Base-by-base conservation (phyloP, 345 rosid genomes). In the Durio zibethinus region DNA sequence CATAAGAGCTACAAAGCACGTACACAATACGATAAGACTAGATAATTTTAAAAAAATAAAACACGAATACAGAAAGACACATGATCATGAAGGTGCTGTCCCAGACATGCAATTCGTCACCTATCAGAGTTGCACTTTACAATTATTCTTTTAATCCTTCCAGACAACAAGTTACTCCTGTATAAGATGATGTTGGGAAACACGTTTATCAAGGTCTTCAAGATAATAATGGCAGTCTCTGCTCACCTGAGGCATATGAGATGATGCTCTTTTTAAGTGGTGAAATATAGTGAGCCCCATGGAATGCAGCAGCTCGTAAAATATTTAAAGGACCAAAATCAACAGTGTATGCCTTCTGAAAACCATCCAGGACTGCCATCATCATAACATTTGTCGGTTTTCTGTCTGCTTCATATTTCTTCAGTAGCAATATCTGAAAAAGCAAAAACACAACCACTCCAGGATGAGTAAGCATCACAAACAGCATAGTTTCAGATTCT, bases 351-450 rank as follows among this genome's bases (percentile, higher is more conserved):
- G 90, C 89, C 88, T 91, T 96, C 86, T 96, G 99, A 79, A 92
- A 85, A 21, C 97, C 97, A 60, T 95, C 99, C 63, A 95, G 86
- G 25, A 92, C 83, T 4, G 93, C 97, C 94, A 95, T 92, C 99
- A 95, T 96, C 33, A 87, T 78, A 7, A 91, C 43, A 69, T 94
- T 93, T 62, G 91, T 88, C 23, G 93, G 90, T 78, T 91, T 94
- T 79, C 98, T 90, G 76, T 91, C 95, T 0, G 92, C 88, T 80
- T 93, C 97, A 66, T 92, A 94, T 72, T 83, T 86, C 79, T 87
- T 92, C 67, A 95, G 77, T 38, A 89, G 78, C 7, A 86, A 84
- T 0, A 83, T 82, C 98, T 94, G 79, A 76, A 82, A 43, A 23
- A 48, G 23, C 64, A 21, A 16, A n/a, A 71, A 60, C n/a, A 65